phyloP scores from a whole-genome alignment of 768 basidiomycete genomes.

The Leucocoprinus sp. region DNA sequence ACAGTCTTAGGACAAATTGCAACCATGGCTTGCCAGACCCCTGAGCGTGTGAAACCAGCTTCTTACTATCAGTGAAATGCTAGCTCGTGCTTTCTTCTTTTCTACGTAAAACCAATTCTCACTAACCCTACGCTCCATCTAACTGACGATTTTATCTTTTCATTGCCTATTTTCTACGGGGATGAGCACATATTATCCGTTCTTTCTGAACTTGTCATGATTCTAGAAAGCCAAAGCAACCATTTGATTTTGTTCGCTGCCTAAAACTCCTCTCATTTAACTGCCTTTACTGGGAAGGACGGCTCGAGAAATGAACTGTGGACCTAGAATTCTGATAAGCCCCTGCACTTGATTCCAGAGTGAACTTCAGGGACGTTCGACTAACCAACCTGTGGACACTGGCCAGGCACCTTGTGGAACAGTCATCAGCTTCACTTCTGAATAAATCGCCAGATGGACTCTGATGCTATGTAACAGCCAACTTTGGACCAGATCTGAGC shows the following conservation, averaged over 20 bases:
- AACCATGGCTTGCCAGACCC: constrained; percentile 3
- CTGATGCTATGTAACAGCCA: constrained; percentile 5
- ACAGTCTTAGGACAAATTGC: too few relatives aligned
- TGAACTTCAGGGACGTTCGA: constrained; percentile 8
- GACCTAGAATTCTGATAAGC: constrained; percentile 1
- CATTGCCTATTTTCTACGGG: not conserved
- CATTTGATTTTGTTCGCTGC: not conserved
- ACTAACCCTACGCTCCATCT: not conserved
- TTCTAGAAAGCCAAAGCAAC: not conserved
- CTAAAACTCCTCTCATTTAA: not conserved
- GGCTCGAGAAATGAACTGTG: not conserved
- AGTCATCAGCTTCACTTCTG: constrained; percentile 3
- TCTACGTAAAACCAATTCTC: constrained; percentile 8
- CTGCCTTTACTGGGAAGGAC: not conserved
- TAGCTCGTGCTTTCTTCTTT: not conserved
- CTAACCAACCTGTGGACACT: constrained; percentile 6
- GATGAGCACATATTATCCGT: constrained; percentile 8
- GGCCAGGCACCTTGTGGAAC: constrained; percentile 10
- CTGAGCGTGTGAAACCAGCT: constrained; percentile 10
- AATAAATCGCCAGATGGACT: constrained; percentile 3
- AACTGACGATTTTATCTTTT: not conserved
- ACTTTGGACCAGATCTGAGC: constrained; percentile 9
- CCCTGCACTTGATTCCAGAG: constrained; percentile 5
- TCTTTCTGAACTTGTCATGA: not conserved
- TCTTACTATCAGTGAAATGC: too few relatives aligned